These are phyloP conservation scores for Chlamydomonas asymmetrica DNA, from an alignment of 139 green algal genomes.

Conservation along the genomic window DNA sequence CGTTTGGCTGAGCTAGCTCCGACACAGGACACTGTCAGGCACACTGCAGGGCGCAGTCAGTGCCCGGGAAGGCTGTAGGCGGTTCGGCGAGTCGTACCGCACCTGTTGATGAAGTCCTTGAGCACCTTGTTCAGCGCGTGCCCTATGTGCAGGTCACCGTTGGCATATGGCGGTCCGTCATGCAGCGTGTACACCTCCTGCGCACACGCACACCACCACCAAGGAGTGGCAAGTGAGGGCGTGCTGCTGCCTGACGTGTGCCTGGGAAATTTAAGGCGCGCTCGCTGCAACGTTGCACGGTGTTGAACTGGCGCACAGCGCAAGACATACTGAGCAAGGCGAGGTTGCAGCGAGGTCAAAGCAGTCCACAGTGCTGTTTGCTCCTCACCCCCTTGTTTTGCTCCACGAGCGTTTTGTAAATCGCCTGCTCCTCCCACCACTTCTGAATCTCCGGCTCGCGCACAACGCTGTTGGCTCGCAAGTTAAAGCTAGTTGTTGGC, in stretches of 20 bases:
- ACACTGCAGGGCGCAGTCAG: too few relatives aligned
- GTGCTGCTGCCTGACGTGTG: not conserved
- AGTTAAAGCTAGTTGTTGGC: conserved; percentile 91
- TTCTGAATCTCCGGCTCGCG: conserved; percentile 94
- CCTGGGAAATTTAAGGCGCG: too few relatives aligned
- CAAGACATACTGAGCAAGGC: not conserved
- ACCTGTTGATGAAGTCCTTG: conserved; percentile 95
- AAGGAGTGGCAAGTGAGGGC: not conserved
- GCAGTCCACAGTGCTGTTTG: too few relatives aligned
- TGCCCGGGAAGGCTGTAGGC: too few relatives aligned
- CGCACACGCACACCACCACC: too few relatives aligned
- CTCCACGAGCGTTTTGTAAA: conserved; percentile 75
- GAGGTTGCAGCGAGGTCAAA: too few relatives aligned
- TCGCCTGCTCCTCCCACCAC: conserved; percentile 78
- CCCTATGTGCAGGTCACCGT: conserved; percentile 97
- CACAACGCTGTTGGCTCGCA: conserved; percentile 90
- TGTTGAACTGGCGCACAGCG: not conserved
- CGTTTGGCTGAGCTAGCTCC: too few relatives aligned
- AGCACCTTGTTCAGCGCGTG: conserved; percentile 99
- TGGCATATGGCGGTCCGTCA: conserved; percentile 98
- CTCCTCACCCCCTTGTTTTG: conserved; percentile 60
- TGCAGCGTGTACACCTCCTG: conserved; percentile 92
- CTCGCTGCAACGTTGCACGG: too few relatives aligned
- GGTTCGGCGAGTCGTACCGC: too few relatives aligned
- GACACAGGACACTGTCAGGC: too few relatives aligned